These are phyloP conservation scores for Ceratobasidium sp. DNA, from an alignment of 1,284 basidiomycete genomes.

Conservation along the genomic window DNA sequence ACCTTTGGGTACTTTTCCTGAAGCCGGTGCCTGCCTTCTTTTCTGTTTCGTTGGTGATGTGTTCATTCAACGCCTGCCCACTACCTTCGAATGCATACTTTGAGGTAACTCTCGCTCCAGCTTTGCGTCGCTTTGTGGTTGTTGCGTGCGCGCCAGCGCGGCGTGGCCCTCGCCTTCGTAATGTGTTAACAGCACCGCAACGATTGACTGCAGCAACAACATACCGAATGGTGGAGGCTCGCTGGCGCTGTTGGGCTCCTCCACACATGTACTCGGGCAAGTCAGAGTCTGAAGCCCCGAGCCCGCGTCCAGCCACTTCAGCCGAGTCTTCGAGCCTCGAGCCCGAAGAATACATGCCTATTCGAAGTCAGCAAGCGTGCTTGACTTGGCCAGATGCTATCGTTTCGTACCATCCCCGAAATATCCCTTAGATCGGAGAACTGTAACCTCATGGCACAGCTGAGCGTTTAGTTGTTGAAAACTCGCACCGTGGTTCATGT, in stretches of 20 bases:
- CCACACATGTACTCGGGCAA: slow-evolving; percentile 86
- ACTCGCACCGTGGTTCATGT: slow-evolving; percentile 80
- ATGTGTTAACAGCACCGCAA: background rate
- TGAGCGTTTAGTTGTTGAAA: slow-evolving; percentile 80
- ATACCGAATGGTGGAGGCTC: slow-evolving; percentile 26
- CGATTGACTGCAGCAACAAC: background rate
- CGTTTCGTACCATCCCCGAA: slow-evolving; percentile 77
- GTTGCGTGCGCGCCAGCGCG: slow-evolving; percentile 59
- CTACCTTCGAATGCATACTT: slow-evolving; percentile 70
- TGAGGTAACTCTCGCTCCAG: slow-evolving; percentile 73
- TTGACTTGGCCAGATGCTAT: slow-evolving; percentile 25
- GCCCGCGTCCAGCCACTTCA: slow-evolving; percentile 65
- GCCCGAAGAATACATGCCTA: slow-evolving; percentile 85
- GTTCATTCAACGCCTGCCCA: slow-evolving; percentile 68
- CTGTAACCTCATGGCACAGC: slow-evolving; percentile 72
- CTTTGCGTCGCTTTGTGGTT: slow-evolving; percentile 74
- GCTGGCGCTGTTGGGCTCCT: slow-evolving; percentile 69
- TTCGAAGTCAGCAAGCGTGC: slow-evolving; percentile 26
- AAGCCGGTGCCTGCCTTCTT: slow-evolving; percentile 69
- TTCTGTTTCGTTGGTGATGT: slow-evolving; percentile 59
- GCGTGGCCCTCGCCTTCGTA: slow-evolving; percentile 11
- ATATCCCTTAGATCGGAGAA: slow-evolving; percentile 77
- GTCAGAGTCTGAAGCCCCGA: slow-evolving; percentile 63
- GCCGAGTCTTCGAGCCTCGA: slow-evolving; percentile 74
- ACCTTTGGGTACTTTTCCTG: slow-evolving; percentile 78